phyloP scores from a whole-genome alignment of 129 eudicot species.

The Centella asiatica region DNA sequence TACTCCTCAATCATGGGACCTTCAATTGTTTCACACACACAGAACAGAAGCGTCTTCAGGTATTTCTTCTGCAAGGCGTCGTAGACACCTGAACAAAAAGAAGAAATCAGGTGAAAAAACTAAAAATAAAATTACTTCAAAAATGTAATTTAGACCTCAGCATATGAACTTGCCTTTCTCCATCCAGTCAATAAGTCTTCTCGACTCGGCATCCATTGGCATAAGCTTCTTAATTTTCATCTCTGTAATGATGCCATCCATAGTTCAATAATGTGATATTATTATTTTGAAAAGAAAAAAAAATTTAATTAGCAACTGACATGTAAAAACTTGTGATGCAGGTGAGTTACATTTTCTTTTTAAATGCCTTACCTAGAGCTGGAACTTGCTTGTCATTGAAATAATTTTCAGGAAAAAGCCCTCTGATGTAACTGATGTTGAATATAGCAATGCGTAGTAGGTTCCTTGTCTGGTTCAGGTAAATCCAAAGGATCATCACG shows the following conservation, averaged over 20 bases:
- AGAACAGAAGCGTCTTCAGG: slow-evolving; percentile 80
- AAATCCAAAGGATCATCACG: slow-evolving; percentile 12
- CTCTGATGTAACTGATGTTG: slow-evolving; percentile 96
- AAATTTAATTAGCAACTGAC: neutral
- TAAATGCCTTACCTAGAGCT: slow-evolving; percentile 57
- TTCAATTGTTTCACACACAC: slow-evolving; percentile 71
- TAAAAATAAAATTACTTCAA: neutral
- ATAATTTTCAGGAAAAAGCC: slow-evolving; percentile 94
- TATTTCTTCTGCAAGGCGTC: slow-evolving; percentile 97
- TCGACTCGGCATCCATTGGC: slow-evolving; percentile 98
- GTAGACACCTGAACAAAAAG: slow-evolving; percentile 64
- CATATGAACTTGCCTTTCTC: slow-evolving; percentile 65
- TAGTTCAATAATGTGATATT: too few relatives aligned
- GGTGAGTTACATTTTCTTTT: neutral
- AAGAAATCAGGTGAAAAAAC: slow-evolving; percentile 2
- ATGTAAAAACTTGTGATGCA: slow-evolving; percentile 15
- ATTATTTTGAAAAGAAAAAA: too few relatives aligned
- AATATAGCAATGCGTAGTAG: slow-evolving; percentile 93
- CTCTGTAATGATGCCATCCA: slow-evolving; percentile 37
- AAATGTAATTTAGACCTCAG: slow-evolving; percentile 2
- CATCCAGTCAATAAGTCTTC: slow-evolving; percentile 98
- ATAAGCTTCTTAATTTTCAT: slow-evolving; percentile 98
- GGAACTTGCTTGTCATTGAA: slow-evolving; percentile 89
- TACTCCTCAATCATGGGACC: slow-evolving; percentile 97
- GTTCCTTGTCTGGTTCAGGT: slow-evolving; percentile 76